These are phyloP conservation scores for Talaromyces verruculosus DNA, from an alignment of 2,329 filamentous ascomycete genomes.

Conservation along the genomic window DNA sequence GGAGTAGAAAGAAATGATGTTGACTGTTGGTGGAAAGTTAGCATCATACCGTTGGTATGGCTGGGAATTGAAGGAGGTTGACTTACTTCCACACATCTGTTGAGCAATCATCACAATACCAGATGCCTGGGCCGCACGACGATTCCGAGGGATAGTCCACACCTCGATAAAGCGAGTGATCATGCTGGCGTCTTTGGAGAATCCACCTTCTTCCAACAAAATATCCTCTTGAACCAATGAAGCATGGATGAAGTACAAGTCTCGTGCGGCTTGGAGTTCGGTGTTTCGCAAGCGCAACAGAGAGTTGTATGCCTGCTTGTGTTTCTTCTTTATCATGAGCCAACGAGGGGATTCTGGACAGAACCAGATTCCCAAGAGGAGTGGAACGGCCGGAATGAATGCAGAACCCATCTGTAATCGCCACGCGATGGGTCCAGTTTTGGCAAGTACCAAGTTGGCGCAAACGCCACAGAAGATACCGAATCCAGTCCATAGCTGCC, in stretches of 20 bases:
- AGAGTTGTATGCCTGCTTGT: conserved; percentile 61
- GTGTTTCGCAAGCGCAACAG: conserved; percentile 59
- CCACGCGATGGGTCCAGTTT: conserved; percentile 61
- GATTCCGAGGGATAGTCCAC: conserved; percentile 50
- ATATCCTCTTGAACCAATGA: conserved; percentile 51
- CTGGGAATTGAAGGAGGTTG: background rate
- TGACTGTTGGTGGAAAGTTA: conserved; percentile 43
- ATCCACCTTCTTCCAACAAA: conserved; percentile 24
- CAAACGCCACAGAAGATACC: conserved; percentile 66
- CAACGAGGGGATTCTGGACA: conserved; percentile 67
- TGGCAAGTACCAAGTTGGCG: conserved; percentile 64
- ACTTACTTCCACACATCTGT: conserved; percentile 62
- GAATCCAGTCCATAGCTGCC: conserved; percentile 57
- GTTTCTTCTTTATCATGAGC: conserved; percentile 66
- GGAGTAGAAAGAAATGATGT: conserved; percentile 75
- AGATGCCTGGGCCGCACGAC: conserved; percentile 69
- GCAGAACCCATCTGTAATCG: conserved; percentile 64
- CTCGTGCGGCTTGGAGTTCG: conserved; percentile 60
- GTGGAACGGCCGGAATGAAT: conserved; percentile 63
- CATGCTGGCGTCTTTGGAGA: conserved; percentile 55
- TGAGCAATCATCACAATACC: conserved; percentile 78
- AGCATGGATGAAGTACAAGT: conserved; percentile 61
- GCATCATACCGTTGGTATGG: conserved; percentile 3
- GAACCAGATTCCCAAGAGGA: conserved; percentile 60
- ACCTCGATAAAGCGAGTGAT: conserved; percentile 58